Base-by-base conservation (phyloP, 768 basidiomycete species). In the Boletus rubescentipes region DNA sequence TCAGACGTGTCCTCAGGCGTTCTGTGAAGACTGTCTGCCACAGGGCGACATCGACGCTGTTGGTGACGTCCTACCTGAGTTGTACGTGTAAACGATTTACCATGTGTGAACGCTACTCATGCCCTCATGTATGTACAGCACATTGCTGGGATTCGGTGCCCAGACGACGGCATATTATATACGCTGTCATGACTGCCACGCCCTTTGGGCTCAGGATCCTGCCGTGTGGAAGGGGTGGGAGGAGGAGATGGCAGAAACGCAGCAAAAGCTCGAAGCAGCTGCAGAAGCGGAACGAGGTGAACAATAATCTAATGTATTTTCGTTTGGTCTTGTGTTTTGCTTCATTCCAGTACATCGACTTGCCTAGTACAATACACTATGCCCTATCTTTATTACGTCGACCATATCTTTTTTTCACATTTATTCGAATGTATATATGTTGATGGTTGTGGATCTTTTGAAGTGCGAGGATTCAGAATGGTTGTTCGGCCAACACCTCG, bases 11-110 rank as follows among this genome's bases (percentile, higher is more conserved):
- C 76, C 80, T 15, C 67, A 74, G 48, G 81, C 84, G 2, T 82
- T 79, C 55, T 86, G 84, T 65, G 81, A 85, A 49, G 84, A 85
- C 58, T 85, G 84, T 63, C 56, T 86, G 37, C 78, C 80, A 5
- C 58, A 64, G 3, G 80, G 75, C 5, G 77, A 82, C 5, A 68
- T 83, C 32, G 76, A 77, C 30, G 72, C 78, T 14, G 67, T 85
- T 36, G 84, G 84, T 4, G 81, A 84, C 4, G 66, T 68, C 2
- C 59, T 85, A 6, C 84, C 84, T 15, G 83, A 86, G 66, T 79
- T 84, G 82, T 83, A 57, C 51, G 81, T 63, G 39, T 34, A 23
- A 41, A n/a, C 30, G 40, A 9, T 32, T 46, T 14, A n/a, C 10
- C 14, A 6, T 20, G n/a, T 21, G 38, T 55, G 49, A 51, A 53